A percentile compares a stretch with the other conserved stretches of the same genome.
Conservation (phyloP, 495 filamentous ascomycete species). For the Penicillium soppii region DNA sequence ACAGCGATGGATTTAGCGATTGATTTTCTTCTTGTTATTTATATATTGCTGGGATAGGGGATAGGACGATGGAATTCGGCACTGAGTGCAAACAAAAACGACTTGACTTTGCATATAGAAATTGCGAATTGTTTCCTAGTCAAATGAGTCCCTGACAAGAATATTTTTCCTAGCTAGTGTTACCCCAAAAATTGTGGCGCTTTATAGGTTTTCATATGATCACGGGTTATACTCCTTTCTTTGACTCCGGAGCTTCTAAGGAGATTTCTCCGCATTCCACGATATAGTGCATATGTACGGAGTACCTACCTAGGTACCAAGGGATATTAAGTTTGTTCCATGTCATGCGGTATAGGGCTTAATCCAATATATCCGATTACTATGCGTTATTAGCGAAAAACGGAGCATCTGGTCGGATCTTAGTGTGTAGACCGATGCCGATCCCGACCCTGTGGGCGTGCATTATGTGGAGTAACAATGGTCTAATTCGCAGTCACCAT, state of each 20-base stretch:
- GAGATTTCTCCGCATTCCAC: no score
- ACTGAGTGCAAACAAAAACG: no score
- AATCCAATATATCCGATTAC: no score
- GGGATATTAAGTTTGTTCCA: no score
- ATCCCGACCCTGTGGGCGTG: neutral
- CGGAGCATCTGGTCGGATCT: neutral
- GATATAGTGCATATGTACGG: no score
- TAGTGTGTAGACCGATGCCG: neutral
- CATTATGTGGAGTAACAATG: neutral
- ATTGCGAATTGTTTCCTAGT: no score
- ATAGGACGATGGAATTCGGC: no score
- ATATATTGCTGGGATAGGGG: neutral
- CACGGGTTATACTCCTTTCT: neutral
- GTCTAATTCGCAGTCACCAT: neutral
- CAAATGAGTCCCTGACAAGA: neutral
- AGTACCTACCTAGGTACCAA: no score
- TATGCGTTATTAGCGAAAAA: neutral
- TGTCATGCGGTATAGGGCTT: no score
- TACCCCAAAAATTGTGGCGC: neutral
- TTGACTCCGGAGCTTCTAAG: no score
- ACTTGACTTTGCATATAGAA: no score
- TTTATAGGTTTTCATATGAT: neutral
- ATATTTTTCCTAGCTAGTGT: neutral
- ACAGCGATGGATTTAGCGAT: constrained; percentile 16
- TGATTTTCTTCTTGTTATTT: constrained; percentile 2